Base-by-base conservation (phyloP, 805 yeast genomes). In the Lipomyces mesembrius region DNA sequence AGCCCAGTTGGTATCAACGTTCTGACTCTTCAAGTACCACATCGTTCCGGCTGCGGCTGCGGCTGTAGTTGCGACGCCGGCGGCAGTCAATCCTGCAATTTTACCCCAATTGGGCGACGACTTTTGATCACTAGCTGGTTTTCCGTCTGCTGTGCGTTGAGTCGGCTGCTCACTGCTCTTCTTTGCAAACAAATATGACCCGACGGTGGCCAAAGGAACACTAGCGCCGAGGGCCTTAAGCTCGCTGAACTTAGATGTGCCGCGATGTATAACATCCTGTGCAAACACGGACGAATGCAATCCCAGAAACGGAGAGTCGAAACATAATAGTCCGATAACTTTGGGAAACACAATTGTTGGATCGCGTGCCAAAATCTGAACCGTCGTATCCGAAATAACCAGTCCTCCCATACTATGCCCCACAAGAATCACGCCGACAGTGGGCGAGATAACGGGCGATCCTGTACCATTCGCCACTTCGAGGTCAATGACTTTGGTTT, bases 391-490 rank as follows among this genome's bases (percentile, higher is more conserved):
- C 12, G 64, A 22, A 35, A 62, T 53, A 27, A 69, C 65, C 22
- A 69, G 52, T 5, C 72, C 72, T 37, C 72, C 72, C 72, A 69
- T 69, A 27, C 68, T 64, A 49, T 69, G 72, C 6, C 64, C 72
- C 27, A 65, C 65, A 17, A 69, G 55, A n/a, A 69, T 27, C 8
- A 69, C 62, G 12, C 66, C 72, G 20, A 68, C 71, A 20, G 58
- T 25, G 3, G 72, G 72, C 17, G 51, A 51, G 17, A 67, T 59
- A 11, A 67, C 72, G 20, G 71, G 72, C 51, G 72, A 63, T 17
- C 12, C 17, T 12, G 72, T 60, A 20, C 63, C 57, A n/a, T 60
- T 54, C 14, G 27, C n/a, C 6, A 67, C 62, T 34, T 69, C 72
- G n/a, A 29, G 20, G 56, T 69, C 72, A 29, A 69, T 67, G 14